Base-by-base conservation (phyloP, 1,284 basidiomycete genomes). In the Microbotryum intermedium region DNA sequence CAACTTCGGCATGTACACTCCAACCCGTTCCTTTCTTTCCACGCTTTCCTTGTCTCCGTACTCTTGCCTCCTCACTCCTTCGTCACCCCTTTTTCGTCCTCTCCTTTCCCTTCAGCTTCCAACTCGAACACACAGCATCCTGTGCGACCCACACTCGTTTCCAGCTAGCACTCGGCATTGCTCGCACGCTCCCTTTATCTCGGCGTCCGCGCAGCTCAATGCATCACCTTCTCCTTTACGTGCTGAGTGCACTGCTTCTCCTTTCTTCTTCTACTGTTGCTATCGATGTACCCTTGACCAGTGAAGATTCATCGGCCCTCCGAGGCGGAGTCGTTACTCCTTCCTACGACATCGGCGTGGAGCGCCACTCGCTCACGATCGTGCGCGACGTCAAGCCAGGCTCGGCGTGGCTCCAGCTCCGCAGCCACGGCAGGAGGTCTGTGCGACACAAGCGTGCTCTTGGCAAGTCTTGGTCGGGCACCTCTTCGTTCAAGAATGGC, bases 391-490 rank as follows among this genome's bases (percentile, higher is more conserved):
- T 53, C 34, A 43, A 44, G 52, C n/a, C 42, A 6, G 42, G 8
- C 34, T 43, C 52, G 52, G 6, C 50, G 29, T 25, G n/a, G 30
- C 11, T 25, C 29, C 21, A 23, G 16, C 34, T 11, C 34, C 18
- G 6, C 42, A 6, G 11, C 42, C 52, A 20, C 39, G 21, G 23
- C 51, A 42, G 34, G 20, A 21, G n/a, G 21, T 16, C 21, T 47
- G 13, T 23, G 13, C 16, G 48, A 23, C 29, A 39, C 54, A 28
- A 56, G 46, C 29, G 50, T n/a, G 58, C 30, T 2, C 47, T 61
- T 29, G 46, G 56, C 45, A 62, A 62, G 49, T 51, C 43, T 1
- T 62, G 60, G 63, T 46, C 50, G 29, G 57, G 57, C 5, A 45
- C 26, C 9, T 53, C 60, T 2, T 54, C 7, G 6, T 39, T 56